Conservation (phyloP, 495 filamentous ascomycete genomes). For the Xylaria venustula region DNA sequence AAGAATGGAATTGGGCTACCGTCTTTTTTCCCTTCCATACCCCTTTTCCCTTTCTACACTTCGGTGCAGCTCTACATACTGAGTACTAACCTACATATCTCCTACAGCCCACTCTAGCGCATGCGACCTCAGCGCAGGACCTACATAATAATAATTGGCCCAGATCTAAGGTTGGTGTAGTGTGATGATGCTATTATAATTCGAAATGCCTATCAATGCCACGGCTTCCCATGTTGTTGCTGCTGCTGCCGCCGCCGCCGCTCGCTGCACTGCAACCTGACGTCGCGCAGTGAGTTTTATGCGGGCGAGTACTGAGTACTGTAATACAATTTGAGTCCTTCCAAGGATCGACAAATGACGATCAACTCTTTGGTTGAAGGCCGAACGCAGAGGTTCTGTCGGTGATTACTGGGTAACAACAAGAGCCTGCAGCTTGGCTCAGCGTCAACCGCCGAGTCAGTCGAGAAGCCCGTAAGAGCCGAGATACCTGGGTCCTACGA, state of each 20-base stretch:
- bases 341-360: constrained; percentile 7
- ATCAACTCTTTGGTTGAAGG: background rate
- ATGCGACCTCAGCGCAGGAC: no score
- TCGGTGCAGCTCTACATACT: constrained; percentile 7
- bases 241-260: background rate
- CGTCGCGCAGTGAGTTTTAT: constrained; percentile 11
- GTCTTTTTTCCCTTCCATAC: background rate
- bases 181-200: background rate
- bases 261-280: constrained; percentile 12
- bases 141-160: background rate
- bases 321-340: background rate
- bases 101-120: no score
- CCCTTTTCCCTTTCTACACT: constrained; percentile 8
- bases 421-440: background rate
- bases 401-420: background rate
- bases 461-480: background rate
- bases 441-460: background rate
- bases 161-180: background rate
- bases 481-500: background rate
- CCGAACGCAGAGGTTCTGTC: background rate
- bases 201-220: background rate
- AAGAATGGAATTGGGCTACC: background rate
- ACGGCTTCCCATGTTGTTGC: background rate
- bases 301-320: constrained; percentile 8
- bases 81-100: no score